phyloP scores from a whole-genome alignment of 352 stramenopile genomes.

The Saprolegnia diclina region DNA sequence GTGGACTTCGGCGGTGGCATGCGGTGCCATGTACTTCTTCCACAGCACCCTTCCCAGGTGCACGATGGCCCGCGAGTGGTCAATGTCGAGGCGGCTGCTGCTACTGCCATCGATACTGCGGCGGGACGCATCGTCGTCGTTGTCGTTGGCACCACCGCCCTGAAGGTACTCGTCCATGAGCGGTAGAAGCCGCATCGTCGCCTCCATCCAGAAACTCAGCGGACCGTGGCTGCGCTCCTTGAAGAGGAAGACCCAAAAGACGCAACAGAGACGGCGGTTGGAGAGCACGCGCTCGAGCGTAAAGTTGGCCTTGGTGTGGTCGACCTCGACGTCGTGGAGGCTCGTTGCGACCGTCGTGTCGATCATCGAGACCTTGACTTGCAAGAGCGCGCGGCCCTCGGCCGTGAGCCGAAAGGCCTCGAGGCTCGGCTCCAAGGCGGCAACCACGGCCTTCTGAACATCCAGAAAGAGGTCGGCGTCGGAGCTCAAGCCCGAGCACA shows the following conservation, averaged over 20 bases:
- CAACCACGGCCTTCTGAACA: constrained; percentile 64
- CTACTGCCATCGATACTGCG: constrained; percentile 36
- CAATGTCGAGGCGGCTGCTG: constrained; percentile 27
- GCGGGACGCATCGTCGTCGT: constrained; percentile 35
- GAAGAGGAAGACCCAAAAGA: constrained; percentile 85
- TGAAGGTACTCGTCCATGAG: constrained; percentile 32
- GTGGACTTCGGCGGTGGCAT: constrained; percentile 43
- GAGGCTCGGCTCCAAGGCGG: constrained; percentile 65
- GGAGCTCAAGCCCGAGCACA: constrained; percentile 63
- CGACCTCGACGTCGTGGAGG: constrained; percentile 26
- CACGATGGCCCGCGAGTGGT: constrained; percentile 5
- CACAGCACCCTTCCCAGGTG: constrained; percentile 19
- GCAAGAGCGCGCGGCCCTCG: constrained; percentile 44
- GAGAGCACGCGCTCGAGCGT: constrained; percentile 65
- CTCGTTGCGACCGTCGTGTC: constrained; percentile 21
- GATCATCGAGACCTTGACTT: constrained; percentile 29
- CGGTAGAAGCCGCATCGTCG: constrained; percentile 61
- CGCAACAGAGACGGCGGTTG: constrained; percentile 72
- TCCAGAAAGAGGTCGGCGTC: constrained; percentile 76
- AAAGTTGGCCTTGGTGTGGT: constrained; percentile 30
- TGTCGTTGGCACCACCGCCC: constrained; percentile 15
- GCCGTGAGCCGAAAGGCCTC: constrained; percentile 48
- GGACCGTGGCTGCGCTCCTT: constrained; percentile 78
- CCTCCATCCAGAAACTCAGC: constrained; percentile 81
- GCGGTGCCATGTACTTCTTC: constrained; percentile 22